Evolutionary conservation across 495 filamentous ascomycete species (phyloP).

Genomic region (Neurospora sp.): DNA sequence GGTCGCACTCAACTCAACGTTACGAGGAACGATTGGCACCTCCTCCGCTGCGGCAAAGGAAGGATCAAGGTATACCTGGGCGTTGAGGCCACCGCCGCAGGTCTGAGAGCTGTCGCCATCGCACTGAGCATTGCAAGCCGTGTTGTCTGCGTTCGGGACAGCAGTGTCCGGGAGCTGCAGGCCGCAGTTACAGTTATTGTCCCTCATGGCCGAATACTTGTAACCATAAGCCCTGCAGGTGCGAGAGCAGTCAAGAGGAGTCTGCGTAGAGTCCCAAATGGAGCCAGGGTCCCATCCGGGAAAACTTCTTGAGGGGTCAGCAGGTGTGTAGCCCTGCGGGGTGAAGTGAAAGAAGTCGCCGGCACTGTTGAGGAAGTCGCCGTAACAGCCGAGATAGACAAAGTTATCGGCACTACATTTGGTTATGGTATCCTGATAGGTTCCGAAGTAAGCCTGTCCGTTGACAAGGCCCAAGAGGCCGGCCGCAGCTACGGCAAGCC

Average conservation of each 20-base stretch:
- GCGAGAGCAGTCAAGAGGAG: constrained; percentile 14
- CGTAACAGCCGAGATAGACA: constrained; percentile 14
- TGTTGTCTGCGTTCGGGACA: neutral
- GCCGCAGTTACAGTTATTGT: constrained; percentile 16
- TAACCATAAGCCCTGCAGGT: constrained; percentile 19
- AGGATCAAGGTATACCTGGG: constrained; percentile 12
- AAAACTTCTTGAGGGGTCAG: constrained; percentile 8
- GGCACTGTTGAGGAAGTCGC: neutral
- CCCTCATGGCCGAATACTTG: constrained; percentile 13
- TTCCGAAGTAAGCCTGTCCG: constrained; percentile 15
- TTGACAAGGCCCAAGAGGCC: constrained; percentile 14
- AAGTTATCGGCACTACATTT: constrained; percentile 13
- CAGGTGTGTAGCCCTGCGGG: constrained; percentile 3
- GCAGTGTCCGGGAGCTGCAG: constrained; percentile 7
- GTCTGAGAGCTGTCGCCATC: constrained; percentile 5
- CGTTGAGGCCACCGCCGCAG: constrained; percentile 6
- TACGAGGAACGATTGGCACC: neutral
- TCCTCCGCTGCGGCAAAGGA: constrained; percentile 5
- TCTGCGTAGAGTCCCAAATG: constrained; percentile 14
- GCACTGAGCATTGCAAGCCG: constrained; percentile 8
- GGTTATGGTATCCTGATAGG: neutral
- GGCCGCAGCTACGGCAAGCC: constrained; percentile 17
- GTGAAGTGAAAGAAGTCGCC: constrained; percentile 6
- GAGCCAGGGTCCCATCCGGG: constrained; percentile 12
- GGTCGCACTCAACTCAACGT: neutral